phyloP scores from a whole-genome alignment of 1,139 yeast genomes.

The Yamadazyma jaroonii region DNA sequence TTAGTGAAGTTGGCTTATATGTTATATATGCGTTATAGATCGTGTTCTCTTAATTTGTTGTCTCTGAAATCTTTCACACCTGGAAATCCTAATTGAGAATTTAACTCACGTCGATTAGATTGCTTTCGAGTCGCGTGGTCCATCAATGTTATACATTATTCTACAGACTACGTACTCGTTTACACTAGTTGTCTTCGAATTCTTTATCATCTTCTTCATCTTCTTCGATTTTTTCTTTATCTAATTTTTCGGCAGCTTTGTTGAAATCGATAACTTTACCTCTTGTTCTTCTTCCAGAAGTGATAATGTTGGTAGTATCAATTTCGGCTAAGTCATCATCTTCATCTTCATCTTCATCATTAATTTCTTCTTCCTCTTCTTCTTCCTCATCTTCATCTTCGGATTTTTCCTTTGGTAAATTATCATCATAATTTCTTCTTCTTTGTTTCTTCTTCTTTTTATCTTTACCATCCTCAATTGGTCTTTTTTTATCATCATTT shows the following conservation, averaged over 20 bases:
- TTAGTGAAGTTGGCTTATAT: constrained; percentile 8
- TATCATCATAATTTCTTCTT: constrained; percentile 50
- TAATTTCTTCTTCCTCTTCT: constrained; percentile 49
- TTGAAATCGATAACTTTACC: constrained; percentile 86
- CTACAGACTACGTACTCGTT: no score
- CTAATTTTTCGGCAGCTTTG: constrained; percentile 77
- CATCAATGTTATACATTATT: no score
- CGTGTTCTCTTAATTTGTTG: neutral
- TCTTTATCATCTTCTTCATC: constrained; percentile 52
- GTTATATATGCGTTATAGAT: constrained; percentile 8
- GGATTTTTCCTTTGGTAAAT: constrained; percentile 36
- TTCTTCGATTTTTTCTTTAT: constrained; percentile 43
- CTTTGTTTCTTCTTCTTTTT: constrained; percentile 43
- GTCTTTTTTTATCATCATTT: constrained; percentile 15
- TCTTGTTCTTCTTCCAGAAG: constrained; percentile 85
- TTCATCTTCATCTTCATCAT: constrained; percentile 55
- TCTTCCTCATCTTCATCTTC: constrained; percentile 53
- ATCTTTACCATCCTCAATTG: constrained; percentile 14
- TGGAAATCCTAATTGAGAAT: neutral
- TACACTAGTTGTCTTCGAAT: constrained; percentile 16
- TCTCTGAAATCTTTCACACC: neutral
- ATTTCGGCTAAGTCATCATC: constrained; percentile 84
- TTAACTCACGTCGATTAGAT: neutral
- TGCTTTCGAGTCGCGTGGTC: no score
- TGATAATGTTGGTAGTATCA: constrained; percentile 79